Percentiles rank a stretch among this genome's conserved stretches.
Evolutionary conservation across 2,329 filamentous ascomycete species (phyloP).

Genomic region (Fusarium praegraminearum): DNA sequence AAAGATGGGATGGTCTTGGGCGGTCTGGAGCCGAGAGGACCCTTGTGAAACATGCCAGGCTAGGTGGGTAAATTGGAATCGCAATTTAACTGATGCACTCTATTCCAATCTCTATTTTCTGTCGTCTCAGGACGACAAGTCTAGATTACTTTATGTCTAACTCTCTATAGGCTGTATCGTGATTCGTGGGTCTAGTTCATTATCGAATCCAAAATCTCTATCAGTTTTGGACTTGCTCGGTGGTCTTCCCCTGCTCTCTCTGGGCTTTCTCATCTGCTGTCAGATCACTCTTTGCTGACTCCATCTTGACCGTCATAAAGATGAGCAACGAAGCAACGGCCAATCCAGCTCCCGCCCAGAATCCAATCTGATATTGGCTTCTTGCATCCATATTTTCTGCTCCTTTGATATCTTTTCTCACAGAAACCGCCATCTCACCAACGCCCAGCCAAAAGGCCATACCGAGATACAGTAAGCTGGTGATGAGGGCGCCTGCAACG

Average conservation of each 20-base stretch:
- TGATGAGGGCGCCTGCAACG: slow-evolving; percentile 72
- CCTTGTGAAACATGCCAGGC: not conserved
- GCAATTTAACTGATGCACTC: not conserved
- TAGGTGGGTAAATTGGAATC: not conserved
- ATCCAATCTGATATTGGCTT: slow-evolving; percentile 72
- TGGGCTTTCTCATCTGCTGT: slow-evolving; percentile 67
- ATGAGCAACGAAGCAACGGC: slow-evolving; percentile 64
- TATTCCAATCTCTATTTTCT: not conserved
- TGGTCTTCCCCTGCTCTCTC: slow-evolving; percentile 16
- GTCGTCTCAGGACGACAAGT: not conserved
- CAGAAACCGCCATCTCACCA: slow-evolving; percentile 71
- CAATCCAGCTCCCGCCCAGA: slow-evolving; percentile 73
- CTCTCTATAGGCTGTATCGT: not conserved
- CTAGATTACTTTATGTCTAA: not conserved
- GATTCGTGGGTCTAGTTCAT: not conserved
- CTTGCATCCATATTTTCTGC: slow-evolving; percentile 54
- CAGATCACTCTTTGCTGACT: slow-evolving; percentile 66
- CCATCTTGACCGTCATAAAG: slow-evolving; percentile 68
- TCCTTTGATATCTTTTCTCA: slow-evolving; percentile 53
- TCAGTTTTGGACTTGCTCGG: not conserved
- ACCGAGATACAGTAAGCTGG: slow-evolving; percentile 74
- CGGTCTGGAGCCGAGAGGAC: slow-evolving; percentile 6
- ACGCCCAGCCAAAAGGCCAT: slow-evolving; percentile 79
- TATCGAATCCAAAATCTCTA: not conserved
- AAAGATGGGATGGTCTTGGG: not conserved